Base-by-base conservation (phyloP, 495 filamentous ascomycete genomes). In the Rostrohypoxylon terebratum region DNA sequence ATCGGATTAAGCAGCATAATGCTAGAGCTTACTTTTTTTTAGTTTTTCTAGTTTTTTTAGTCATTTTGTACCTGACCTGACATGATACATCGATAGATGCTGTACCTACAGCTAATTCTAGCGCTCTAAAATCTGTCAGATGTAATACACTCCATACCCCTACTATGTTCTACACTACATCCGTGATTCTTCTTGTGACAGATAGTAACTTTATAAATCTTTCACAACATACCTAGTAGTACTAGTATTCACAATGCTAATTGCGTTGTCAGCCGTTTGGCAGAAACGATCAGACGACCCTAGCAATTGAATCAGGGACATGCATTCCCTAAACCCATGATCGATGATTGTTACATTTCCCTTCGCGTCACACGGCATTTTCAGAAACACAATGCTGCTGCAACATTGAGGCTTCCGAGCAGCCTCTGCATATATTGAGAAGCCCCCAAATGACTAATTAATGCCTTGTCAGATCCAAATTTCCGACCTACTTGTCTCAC, bases 41-140 rank as follows among this genome's bases (percentile, higher is more conserved):
- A 67, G 16, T 13, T 42, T 53, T 67, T 67, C 44, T 47, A 14
- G 63, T 48, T 4, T 36, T 50, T 51, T 54, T 54, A 54, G 50
- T 33, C 11, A 38, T 9, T 13, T 34, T 10, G 34, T 38, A 38
- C 38, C 38, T 42, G 38, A 14, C n/a, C n/a, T n/a, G n/a, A n/a
- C n/a, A n/a, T n/a, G n/a, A n/a, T n/a, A n/a, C 38, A 42, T 28
- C 28, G 28, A 28, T 28, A 5, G 28, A 3, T 28, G 28, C 28
- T 28, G 28, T 28, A n/a, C n/a, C n/a, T n/a, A n/a, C n/a, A n/a
- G n/a, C n/a, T n/a, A 28, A 28, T 28, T 28, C 28, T 28, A 28
- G 28, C 2, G 28, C 28, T 28, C 28, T 28, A 28, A 28, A 28
- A 28, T 28, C 28, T 28, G 28, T 28, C 28, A 28, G 28, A 28